These are phyloP conservation scores for Thalassiosira livingstoniorum DNA, from an alignment of 352 stramenopile species.

Conservation along the genomic window DNA sequence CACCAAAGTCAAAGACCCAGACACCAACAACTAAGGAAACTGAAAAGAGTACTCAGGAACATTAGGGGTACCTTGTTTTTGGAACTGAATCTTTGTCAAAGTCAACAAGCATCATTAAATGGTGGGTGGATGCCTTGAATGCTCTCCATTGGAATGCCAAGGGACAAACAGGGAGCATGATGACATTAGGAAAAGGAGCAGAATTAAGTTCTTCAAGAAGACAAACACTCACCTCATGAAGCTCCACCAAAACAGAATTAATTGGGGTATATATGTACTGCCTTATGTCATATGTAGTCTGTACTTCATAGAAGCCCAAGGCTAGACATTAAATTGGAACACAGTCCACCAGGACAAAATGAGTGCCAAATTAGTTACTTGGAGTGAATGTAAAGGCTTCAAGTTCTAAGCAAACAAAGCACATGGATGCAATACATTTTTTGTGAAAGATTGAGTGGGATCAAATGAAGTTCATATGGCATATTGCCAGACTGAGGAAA, in stretches of 20 bases:
- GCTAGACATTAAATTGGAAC: slow-evolving; percentile 35
- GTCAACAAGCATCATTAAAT: slow-evolving; percentile 16
- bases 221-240: slow-evolving; percentile 47
- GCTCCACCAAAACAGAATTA: slow-evolving; percentile 65
- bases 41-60: slow-evolving; percentile 52
- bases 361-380: slow-evolving; percentile 52
- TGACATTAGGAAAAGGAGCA: slow-evolving; percentile 48
- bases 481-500: slow-evolving; percentile 6
- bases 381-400: slow-evolving; percentile 45
- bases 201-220: slow-evolving; percentile 26
- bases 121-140: slow-evolving; percentile 59
- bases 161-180: slow-evolving; percentile 61
- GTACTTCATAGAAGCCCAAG: slow-evolving; percentile 59
- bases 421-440: slow-evolving; percentile 52
- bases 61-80: slow-evolving; percentile 37
- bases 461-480: slow-evolving; percentile 14
- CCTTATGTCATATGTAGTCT: slow-evolving; percentile 53
- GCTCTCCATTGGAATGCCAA: slow-evolving; percentile 56
- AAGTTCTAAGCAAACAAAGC: slow-evolving; percentile 49
- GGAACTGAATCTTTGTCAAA: slow-evolving; percentile 8
- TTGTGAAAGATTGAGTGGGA: slow-evolving; percentile 25
- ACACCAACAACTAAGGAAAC: too few species aligned
- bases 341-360: slow-evolving; percentile 61
- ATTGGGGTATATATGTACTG: slow-evolving; percentile 50
- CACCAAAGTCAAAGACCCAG: slow-evolving; percentile 36